These are phyloP conservation scores for Gastrolobium bilobum DNA, from an alignment of 306 rosid species.

Conservation along the genomic window DNA sequence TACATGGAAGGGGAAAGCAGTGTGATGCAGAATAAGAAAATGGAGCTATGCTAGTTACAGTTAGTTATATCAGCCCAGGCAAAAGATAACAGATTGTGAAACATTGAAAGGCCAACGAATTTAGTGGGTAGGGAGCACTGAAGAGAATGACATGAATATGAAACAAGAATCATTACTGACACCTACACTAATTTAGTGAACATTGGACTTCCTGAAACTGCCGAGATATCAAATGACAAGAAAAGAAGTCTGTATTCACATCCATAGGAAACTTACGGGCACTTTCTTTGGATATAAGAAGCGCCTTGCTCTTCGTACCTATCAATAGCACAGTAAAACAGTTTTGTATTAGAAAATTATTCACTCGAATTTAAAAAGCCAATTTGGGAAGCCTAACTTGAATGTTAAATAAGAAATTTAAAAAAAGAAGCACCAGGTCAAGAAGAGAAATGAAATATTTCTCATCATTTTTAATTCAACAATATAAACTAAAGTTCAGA, in stretches of 20 bases:
- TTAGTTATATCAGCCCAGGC: conserved; percentile 1
- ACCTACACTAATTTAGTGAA: neutral
- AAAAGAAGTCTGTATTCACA: conserved; percentile 44
- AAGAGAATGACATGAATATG: neutral
- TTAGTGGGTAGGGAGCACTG: neutral
- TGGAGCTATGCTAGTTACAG: neutral
- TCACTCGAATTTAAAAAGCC: neutral
- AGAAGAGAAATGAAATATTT: neutral
- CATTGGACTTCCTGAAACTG: conserved; percentile 6
- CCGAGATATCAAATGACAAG: neutral
- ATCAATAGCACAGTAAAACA: conserved; percentile 24
- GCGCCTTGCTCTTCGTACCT: conserved; percentile 96
- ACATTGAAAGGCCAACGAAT: neutral
- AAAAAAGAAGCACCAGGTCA: neutral
- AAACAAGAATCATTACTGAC: neutral
- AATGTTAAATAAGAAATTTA: neutral
- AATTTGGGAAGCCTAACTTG: neutral
- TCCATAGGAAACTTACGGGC: conserved; percentile 57
- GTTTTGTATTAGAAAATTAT: neutral
- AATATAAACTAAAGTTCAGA: neutral
- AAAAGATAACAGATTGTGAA: conserved; percentile 18
- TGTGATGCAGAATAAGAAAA: neutral
- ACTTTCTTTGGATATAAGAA: conserved; percentile 80
- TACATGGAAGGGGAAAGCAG: neutral
- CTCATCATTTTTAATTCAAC: neutral